phyloP scores from a whole-genome alignment of 2,329 filamentous ascomycete species.

The Emergomyces pasteurianus region DNA sequence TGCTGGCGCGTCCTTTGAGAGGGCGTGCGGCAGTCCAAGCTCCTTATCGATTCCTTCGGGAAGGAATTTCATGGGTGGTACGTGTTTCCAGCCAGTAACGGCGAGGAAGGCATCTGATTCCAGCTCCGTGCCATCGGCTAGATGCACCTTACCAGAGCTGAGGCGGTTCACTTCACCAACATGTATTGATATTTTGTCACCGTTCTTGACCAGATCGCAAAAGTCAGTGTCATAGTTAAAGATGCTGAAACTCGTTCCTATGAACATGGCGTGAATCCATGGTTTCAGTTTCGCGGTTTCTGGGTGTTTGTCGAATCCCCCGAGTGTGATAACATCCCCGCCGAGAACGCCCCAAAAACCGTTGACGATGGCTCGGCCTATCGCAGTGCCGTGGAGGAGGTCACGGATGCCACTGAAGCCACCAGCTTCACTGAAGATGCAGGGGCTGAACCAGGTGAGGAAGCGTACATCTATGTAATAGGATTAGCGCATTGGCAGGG shows the following conservation, averaged over 20 bases:
- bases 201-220: conserved; percentile 43
- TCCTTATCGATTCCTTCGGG: conserved; percentile 31
- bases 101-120: conserved; percentile 42
- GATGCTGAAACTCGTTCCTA: conserved; percentile 46
- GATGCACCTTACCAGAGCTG: conserved; percentile 33
- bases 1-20: conserved; percentile 22
- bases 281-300: conserved; percentile 37
- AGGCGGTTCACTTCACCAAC: conserved; percentile 43
- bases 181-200: conserved; percentile 44
- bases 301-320: conserved; percentile 34
- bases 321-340: conserved; percentile 37
- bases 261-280: conserved; percentile 40
- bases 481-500: neutral
- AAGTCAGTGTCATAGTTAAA: conserved; percentile 49
- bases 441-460: conserved; percentile 63
- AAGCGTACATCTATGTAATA: conserved; percentile 42
- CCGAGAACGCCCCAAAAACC: conserved; percentile 43
- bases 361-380: conserved; percentile 36
- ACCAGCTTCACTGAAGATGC: conserved; percentile 55
- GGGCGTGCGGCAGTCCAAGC: conserved; percentile 35
- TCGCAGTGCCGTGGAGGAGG: conserved; percentile 36
- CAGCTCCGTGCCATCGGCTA: conserved; percentile 36
- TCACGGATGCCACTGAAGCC: conserved; percentile 41
- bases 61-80: conserved; percentile 38
- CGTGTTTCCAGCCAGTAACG: conserved; percentile 46